These are phyloP conservation scores for Zygosaccharomyces rouxii DNA, from an alignment of 805 yeast genomes.

Conservation along the genomic window DNA sequence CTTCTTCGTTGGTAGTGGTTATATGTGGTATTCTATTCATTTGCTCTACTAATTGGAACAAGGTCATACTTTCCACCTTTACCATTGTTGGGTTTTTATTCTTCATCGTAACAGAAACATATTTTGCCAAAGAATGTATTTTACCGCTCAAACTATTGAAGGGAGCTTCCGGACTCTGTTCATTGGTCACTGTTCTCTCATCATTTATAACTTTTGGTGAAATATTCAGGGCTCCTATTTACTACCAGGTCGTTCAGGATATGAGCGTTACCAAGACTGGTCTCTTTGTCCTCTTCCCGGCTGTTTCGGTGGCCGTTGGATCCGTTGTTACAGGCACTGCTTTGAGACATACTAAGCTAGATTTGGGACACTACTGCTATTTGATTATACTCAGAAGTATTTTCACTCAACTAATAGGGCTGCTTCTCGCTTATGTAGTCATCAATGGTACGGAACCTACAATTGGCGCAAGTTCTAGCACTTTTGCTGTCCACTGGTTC, in stretches of 20 bases:
- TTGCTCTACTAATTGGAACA: constrained; percentile 46
- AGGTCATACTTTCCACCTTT: constrained; percentile 34
- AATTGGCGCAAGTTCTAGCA: constrained; percentile 5
- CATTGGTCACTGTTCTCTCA: constrained; percentile 43
- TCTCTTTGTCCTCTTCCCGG: constrained; percentile 50
- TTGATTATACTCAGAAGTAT: constrained; percentile 23
- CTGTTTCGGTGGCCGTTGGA: constrained; percentile 49
- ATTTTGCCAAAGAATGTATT: constrained; percentile 47
- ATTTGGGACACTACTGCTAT: constrained; percentile 30
- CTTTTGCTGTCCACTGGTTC: constrained; percentile 2
- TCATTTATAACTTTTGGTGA: constrained; percentile 43
- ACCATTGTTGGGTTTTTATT: constrained; percentile 33
- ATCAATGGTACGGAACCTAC: constrained; percentile 22
- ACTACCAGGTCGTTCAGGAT: constrained; percentile 48
- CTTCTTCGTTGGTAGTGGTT: constrained; percentile 53
- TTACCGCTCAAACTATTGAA: constrained; percentile 52
- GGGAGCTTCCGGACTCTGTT: constrained; percentile 53
- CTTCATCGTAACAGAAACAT: constrained; percentile 35
- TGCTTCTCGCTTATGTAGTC: constrained; percentile 17
- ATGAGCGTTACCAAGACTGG: constrained; percentile 54
- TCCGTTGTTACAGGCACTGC: constrained; percentile 52
- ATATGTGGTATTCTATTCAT: constrained; percentile 44
- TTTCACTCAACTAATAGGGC: constrained; percentile 23
- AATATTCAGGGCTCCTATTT: constrained; percentile 57
- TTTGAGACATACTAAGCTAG: constrained; percentile 35